Evolutionary conservation across 805 yeast genomes (phyloP), one percentile per base, ranked within the genome.

Genomic region (Candida easanensis): DNA sequence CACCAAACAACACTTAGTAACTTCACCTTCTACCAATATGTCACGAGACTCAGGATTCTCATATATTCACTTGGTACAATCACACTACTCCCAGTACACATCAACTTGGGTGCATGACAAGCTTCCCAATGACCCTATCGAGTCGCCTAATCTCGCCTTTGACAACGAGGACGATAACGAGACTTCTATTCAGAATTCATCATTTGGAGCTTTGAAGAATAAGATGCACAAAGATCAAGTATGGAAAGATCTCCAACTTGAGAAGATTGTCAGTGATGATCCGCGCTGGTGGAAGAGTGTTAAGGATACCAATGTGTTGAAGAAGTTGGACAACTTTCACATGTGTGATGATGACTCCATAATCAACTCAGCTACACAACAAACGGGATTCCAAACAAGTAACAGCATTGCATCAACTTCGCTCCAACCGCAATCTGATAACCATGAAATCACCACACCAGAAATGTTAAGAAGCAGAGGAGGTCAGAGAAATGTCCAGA

Each of bases 71-170:
- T 42, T 60, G 42, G 39, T 31, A 18, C 41, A 48, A 27, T 52
- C 64, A 1, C 64, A 37, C 64, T 68, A 45, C 45, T 64, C 41
- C 35, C 63, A 38, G 47, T 69, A 49, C 53, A 61, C 54, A 61
- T 65, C 51, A 33, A 61, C 55, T 36, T 60, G 65, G 65, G 49
- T 51, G 5, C 51, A 46, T n/a, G 64, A 59, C 36, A 50, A 44
- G 18, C 51, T 60, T 5, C 60, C 61, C 6, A 51, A 49, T 34
- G 65, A 61, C 28, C 53, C 53, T 4, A 49, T 61, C 9, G 62
- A 59, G 20, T 47, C 51, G 13, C 49, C 48, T 2, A 42, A 42
- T 4, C 10, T 43, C n/a, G 32, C 36, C 1, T 7, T 49, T 3
- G 56, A 47, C 27, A n/a, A 40, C 13, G 50, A 48, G 14, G 58